Evolutionary conservation across 139 green algal species (phyloP), one percentile per base, ranked within the genome.

Genomic region (Closterium sp.): DNA sequence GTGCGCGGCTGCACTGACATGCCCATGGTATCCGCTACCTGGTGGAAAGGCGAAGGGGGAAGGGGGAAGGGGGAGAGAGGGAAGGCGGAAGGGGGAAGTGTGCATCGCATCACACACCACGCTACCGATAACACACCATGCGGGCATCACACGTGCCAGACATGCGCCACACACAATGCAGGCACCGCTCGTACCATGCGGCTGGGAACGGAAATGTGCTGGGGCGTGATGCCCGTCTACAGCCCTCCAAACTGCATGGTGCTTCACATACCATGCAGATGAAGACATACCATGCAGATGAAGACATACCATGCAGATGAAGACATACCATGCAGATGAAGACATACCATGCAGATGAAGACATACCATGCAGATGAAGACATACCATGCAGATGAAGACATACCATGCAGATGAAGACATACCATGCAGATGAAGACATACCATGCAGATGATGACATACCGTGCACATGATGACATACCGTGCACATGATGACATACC

Each of bases 1-100:
- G 99, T 99, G 96, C 99, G 98, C 4, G 98, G 98, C 95, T 99
- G 98, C 64, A 99, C 95, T 16, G 96, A 94, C 97, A 99, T 96
- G 34, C 94, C 94, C 16, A 86, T 96, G 96, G 97, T 99, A 84
- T 99, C 97, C 86, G 85, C 43, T 30, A 94, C 91, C 91, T 94
- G 91, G 23, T 4, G 1, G 55, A 19, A 19, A 19, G 55, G 55
- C 36, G 43, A 16, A 21, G 43, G 25, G 25, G 55, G 12, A 76
- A 76, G 55, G 38, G 36, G 36, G 36, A 55, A 55, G 36, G 6
- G 36, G 36, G 9, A 21, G 43, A 25, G 9, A 16, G 43, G 9
- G 9, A 16, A 66, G 43, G 9, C 12, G 43, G 43, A 21, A 76
- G 55, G 12, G 55, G 55, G 12, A 28, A 25, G 55, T n/a, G n/a